Evolutionary conservation across 2,329 filamentous ascomycete genomes (phyloP).

Genomic region (Biscogniauxia mediterranea): DNA sequence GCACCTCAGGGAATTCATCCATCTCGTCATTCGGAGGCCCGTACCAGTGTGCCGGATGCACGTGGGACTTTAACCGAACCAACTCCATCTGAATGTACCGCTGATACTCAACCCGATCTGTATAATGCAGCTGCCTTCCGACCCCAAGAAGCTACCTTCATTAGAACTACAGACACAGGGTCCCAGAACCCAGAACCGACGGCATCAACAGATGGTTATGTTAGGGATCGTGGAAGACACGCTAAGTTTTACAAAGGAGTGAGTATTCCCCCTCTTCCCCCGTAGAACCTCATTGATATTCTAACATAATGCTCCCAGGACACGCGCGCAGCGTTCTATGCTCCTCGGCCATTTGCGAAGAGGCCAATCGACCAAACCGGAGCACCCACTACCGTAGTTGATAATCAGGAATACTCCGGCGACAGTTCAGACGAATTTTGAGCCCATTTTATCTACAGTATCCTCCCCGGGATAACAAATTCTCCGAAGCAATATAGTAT

Average conservation of each 20-base stretch:
- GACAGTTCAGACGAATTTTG: neutral
- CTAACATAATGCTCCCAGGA: neutral
- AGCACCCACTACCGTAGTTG: neutral
- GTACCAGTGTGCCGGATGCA: neutral
- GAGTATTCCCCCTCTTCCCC: neutral
- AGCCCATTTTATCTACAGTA: neutral
- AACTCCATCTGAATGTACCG: neutral
- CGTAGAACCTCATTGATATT: neutral
- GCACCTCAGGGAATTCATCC: neutral
- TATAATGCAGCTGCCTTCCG: neutral
- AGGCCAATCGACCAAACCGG: neutral
- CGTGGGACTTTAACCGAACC: neutral
- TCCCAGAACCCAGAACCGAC: neutral
- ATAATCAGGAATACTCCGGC: neutral
- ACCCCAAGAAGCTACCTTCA: neutral
- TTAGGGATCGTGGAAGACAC: neutral
- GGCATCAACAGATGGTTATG: neutral
- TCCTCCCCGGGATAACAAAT: neutral
- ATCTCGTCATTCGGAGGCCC: neutral
- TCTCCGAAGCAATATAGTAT: neutral
- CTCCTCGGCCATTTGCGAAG: neutral
- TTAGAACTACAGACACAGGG: neutral
- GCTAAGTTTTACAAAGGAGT: neutral
- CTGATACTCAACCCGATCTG: neutral
- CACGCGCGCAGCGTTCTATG: neutral